Evolutionary conservation across 306 rosid genomes (phyloP), one percentile per base, ranked within the genome.

Genomic region (Inga leiocalycina): DNA sequence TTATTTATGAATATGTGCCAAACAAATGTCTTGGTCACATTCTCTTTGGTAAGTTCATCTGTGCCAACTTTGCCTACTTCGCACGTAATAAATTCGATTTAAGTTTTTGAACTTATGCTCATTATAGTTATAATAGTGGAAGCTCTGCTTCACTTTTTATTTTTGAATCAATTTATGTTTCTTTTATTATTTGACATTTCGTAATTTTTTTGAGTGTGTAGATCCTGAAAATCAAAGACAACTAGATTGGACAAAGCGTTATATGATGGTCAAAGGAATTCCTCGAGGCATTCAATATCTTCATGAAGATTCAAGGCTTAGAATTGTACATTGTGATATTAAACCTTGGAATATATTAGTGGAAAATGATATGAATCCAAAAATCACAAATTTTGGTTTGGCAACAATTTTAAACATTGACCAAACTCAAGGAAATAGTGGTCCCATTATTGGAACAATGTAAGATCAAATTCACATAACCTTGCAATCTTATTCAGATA

Each of bases 221-320:
- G 90, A 87, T 16, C 79, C 67, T 73, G 71, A 71, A n/a, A 85
- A 69, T 61, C 83, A 79, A 87, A 67, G 76, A 45, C 30, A n/a
- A n/a, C 62, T 92, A 30, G 82, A 89, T 75, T 90, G 97, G 93
- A 67, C 46, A 44, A 88, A 86, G 76, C 87, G 92, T 65, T 87
- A 32, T 56, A 82, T 81, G 10, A 77, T 92, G 34, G 82, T 90
- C 5, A 46, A 8, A 61, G 93, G 91, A 15, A 71, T 89, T 77
- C 90, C 89, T 45, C 79, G 83, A 51, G 91, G 90, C 22, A 86
- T 89, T 68, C 83, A 89, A 30, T 91, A 89, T 75, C 89, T 91
- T 8, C 97, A 92, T 39, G 90, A 91, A 76, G 91, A 91, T 54
- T 88, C 93, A 22, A 80, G 83, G 3, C 84, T 91, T 49, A 83